These are phyloP conservation scores for Mrakia blollopis DNA, from an alignment of 768 basidiomycete genomes.

Conservation along the genomic window DNA sequence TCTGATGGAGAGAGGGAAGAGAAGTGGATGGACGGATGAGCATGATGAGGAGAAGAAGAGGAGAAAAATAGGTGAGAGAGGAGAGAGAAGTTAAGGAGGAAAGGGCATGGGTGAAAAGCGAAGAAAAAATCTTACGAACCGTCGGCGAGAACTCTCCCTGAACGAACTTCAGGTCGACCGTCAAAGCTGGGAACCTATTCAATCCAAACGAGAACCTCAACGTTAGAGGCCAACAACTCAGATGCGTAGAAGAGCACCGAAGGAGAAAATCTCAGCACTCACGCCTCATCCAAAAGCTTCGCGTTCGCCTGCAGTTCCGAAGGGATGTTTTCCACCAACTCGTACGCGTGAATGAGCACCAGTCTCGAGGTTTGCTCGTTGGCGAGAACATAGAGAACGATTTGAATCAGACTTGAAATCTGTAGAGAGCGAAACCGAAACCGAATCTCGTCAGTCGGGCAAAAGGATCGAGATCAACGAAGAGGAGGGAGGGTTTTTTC, in stretches of 20 bases:
- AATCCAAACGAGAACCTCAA: too few species aligned
- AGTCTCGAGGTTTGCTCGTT: conserved; percentile 68
- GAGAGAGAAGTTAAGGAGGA: background rate
- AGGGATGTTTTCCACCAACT: conserved; percentile 54
- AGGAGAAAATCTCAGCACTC: too few species aligned
- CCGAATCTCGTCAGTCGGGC: too few species aligned
- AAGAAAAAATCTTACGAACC: conserved; percentile 26
- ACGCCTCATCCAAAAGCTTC: conserved; percentile 43
- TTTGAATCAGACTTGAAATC: conserved; percentile 63
- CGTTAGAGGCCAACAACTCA: conserved; percentile 46
- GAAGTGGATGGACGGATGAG: background rate
- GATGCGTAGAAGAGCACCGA: too few species aligned
- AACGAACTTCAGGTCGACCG: conserved; percentile 54
- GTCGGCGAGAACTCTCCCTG: conserved; percentile 33
- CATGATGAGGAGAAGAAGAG: background rate
- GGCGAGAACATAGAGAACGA: conserved; percentile 60
- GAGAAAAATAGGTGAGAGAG: background rate
- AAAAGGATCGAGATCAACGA: background rate
- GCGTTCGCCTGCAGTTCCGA: conserved; percentile 69
- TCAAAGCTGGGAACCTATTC: conserved; percentile 60
- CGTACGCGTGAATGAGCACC: conserved; percentile 64
- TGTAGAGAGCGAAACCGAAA: conserved; percentile 43
- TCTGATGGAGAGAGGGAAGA: background rate
- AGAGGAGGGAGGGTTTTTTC: background rate
- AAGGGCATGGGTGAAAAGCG: conserved; percentile 33